A percentile compares a stretch with the other conserved stretches of the same genome.
Conservation (phyloP, 345 rosid species). For the Eucalyptus tenuipes region DNA sequence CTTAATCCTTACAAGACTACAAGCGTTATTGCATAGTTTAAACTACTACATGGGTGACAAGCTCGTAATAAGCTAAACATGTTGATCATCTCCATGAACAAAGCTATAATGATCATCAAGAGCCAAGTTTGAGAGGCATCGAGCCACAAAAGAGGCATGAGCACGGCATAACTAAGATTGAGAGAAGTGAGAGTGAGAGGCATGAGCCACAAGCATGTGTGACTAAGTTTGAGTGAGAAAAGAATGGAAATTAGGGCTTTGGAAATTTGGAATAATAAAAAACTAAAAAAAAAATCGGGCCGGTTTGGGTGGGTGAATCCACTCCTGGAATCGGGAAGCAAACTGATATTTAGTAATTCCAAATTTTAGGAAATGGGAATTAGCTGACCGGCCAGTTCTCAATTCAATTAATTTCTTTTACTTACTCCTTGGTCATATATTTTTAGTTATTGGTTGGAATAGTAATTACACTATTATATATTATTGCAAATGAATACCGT, state of each 20-base stretch:
- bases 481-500: neutral
- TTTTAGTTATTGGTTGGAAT: neutral
- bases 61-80: neutral
- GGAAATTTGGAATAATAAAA: no score
- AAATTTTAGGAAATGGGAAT: neutral
- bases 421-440: neutral
- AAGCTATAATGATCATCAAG: neutral
- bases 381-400: accelerated
- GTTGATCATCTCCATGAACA: neutral
- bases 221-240: neutral
- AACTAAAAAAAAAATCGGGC: neutral
- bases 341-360: no score
- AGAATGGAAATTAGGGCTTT: neutral
- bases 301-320: neutral
- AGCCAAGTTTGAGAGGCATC: neutral
- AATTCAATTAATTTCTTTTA: neutral
- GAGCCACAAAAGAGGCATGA: neutral
- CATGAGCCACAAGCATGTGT: neutral
- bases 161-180: no score
- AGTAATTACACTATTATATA: neutral
- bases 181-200: neutral
- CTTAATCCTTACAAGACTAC: neutral
- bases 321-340: accelerated
- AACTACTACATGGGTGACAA: neutral
- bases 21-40: neutral